These are phyloP conservation scores for Boletus sp. DNA, from an alignment of 768 basidiomycete species.

Conservation along the genomic window DNA sequence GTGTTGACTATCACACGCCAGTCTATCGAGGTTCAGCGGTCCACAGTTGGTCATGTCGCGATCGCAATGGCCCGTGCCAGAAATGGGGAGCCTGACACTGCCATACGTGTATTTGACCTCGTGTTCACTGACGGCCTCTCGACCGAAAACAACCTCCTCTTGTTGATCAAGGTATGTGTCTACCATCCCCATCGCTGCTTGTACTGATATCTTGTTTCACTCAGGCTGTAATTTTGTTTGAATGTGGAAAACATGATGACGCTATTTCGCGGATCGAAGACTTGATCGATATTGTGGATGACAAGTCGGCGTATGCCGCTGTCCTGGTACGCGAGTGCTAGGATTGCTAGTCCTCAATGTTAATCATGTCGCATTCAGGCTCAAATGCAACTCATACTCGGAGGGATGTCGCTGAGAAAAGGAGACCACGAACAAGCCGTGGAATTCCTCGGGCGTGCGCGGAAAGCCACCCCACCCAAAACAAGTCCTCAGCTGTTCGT, in stretches of 20 bases:
- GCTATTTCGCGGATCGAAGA: constrained; percentile 9
- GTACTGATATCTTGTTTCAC: neutral
- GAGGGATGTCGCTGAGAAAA: neutral
- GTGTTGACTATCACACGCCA: neutral
- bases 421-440: neutral
- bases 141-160: constrained; percentile 6
- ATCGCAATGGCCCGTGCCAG: neutral
- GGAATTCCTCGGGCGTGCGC: neutral
- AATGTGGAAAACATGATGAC: constrained; percentile 1
- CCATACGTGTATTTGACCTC: constrained; percentile 9
- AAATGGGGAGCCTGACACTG: constrained; percentile 1
- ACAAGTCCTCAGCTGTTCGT: neutral
- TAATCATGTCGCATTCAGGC: neutral
- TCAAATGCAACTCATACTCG: constrained; percentile 1
- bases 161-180: constrained; percentile 9
- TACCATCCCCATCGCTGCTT: rapidly evolving
- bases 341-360: too few relatives aligned
- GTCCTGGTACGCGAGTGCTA: neutral
- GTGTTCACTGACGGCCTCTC: neutral
- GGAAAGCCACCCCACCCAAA: neutral
- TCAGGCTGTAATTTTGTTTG: constrained; percentile 7
- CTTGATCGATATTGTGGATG: neutral
- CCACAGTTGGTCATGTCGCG: constrained; percentile 12
- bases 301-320: neutral
- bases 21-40: constrained; percentile 11